Conservation (phyloP, 2,329 filamentous ascomycete species). For the Trichophyton benhamiae region DNA sequence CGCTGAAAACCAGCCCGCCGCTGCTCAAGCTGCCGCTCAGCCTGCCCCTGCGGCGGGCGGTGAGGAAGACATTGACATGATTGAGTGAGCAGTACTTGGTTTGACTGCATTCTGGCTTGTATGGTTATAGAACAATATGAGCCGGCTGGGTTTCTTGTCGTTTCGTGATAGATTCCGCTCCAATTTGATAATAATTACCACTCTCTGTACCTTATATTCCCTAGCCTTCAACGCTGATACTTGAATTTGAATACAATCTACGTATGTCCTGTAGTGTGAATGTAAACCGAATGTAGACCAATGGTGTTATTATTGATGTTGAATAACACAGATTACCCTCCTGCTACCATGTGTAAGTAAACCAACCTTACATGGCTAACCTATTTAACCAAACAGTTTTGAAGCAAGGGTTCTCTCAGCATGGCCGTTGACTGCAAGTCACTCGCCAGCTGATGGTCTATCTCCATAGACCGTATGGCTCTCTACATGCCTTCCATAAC, state of each 20-base stretch:
- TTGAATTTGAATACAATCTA: background rate
- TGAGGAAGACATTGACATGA: slow-evolving; percentile 17
- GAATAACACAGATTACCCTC: background rate
- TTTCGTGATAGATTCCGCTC: background rate
- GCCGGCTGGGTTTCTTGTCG: background rate
- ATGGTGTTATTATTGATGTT: background rate
- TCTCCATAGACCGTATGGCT: slow-evolving; percentile 54
- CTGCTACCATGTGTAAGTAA: background rate
- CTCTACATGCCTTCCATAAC: slow-evolving; percentile 59
- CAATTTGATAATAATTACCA: background rate
- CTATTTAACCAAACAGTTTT: background rate
- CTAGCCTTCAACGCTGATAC: background rate
- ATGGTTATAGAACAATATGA: background rate
- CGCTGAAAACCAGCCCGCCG: background rate
- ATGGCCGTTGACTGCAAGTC: background rate
- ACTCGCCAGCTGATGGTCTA: slow-evolving; percentile 18
- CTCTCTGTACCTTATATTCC: background rate
- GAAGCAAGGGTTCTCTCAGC: background rate
- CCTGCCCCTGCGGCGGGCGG: background rate
- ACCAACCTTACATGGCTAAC: slow-evolving; percentile 1
- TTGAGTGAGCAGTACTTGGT: slow-evolving; percentile 5
- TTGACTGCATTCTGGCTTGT: background rate
- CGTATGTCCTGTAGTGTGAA: too few relatives aligned
- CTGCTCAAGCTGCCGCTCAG: slow-evolving; percentile 3
- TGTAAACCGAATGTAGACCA: background rate